These are phyloP conservation scores for Scolecobasidium constrictum DNA, from an alignment of 2,329 filamentous ascomycete species.

Conservation along the genomic window DNA sequence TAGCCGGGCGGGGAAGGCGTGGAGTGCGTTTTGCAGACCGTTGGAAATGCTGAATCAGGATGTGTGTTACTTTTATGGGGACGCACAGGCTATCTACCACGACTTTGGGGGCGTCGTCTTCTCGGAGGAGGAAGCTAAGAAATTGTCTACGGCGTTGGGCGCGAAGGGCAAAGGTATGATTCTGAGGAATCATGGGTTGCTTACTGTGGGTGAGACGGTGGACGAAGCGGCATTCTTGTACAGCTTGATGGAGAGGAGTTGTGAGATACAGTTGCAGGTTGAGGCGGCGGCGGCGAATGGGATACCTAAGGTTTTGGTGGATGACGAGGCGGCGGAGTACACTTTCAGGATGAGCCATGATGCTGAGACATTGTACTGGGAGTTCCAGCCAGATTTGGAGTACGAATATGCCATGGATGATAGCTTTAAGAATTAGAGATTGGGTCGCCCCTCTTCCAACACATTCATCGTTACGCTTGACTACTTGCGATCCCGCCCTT, in stretches of 20 bases:
- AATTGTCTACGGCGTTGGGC: slow-evolving; percentile 54
- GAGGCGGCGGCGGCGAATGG: slow-evolving; percentile 53
- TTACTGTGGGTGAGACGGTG: slow-evolving; percentile 60
- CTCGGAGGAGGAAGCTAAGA: slow-evolving; percentile 50
- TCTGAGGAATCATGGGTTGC: slow-evolving; percentile 59
- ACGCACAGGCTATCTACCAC: slow-evolving; percentile 53
- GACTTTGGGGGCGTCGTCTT: slow-evolving; percentile 56
- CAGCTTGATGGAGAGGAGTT: slow-evolving; percentile 56
- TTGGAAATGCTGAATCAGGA: slow-evolving; percentile 64
- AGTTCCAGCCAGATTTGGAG: slow-evolving; percentile 41
- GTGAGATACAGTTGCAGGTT: slow-evolving; percentile 55
- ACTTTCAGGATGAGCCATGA: slow-evolving; percentile 40
- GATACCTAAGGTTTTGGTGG: slow-evolving; percentile 40
- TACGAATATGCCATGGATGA: slow-evolving; percentile 26
- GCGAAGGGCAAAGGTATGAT: slow-evolving; percentile 51
- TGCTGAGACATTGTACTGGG: slow-evolving; percentile 38
- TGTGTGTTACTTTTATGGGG: slow-evolving; percentile 51
- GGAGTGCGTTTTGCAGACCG: slow-evolving; percentile 51
- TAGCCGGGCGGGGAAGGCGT: slow-evolving; percentile 54
- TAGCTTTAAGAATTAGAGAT: slow-evolving; percentile 7
- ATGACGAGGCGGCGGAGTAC: slow-evolving; percentile 44
- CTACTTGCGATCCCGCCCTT: no score
- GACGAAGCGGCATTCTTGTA: slow-evolving; percentile 66
- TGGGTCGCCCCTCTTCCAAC: no score
- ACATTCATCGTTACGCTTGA: no score